Evolutionary conservation across 495 filamentous ascomycete genomes (phyloP).

Genomic region (Hapsidospora chrysogenum): DNA sequence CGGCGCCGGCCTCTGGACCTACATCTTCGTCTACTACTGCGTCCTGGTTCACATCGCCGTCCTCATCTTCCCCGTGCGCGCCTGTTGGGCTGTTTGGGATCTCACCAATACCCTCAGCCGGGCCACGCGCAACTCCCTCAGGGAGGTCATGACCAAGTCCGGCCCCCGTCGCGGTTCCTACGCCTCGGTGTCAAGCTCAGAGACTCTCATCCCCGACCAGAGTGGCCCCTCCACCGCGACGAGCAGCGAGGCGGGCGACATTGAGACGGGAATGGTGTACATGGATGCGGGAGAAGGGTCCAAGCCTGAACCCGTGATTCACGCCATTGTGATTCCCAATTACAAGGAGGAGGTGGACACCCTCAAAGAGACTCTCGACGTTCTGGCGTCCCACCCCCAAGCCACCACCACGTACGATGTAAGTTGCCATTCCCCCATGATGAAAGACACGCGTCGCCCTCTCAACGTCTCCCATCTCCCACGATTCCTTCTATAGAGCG

Average conservation of each 20-base stretch:
- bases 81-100: constrained; percentile 33
- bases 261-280: constrained; percentile 17
- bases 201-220: constrained; percentile 30
- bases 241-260: constrained; percentile 29
- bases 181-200: constrained; percentile 30
- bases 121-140: constrained; percentile 18
- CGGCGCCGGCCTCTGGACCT: constrained; percentile 18
- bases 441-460: not conserved
- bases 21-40: constrained; percentile 33
- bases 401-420: constrained; percentile 49
- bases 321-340: constrained; percentile 51
- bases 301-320: constrained; percentile 21
- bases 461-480: no score
- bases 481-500: no score
- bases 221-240: constrained; percentile 20
- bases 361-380: constrained; percentile 44
- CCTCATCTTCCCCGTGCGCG: constrained; percentile 34
- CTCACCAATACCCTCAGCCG: constrained; percentile 23
- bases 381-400: constrained; percentile 46
- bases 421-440: constrained; percentile 13
- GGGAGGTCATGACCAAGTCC: constrained; percentile 23
- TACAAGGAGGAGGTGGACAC: constrained; percentile 54
- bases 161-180: constrained; percentile 27
- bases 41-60: constrained; percentile 35
- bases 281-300: not conserved